Percentiles rank a stretch among this genome's conserved stretches.
phyloP scores from a whole-genome alignment of 371 early-diverging fungal species.

The Lichtheimia ramosa region DNA sequence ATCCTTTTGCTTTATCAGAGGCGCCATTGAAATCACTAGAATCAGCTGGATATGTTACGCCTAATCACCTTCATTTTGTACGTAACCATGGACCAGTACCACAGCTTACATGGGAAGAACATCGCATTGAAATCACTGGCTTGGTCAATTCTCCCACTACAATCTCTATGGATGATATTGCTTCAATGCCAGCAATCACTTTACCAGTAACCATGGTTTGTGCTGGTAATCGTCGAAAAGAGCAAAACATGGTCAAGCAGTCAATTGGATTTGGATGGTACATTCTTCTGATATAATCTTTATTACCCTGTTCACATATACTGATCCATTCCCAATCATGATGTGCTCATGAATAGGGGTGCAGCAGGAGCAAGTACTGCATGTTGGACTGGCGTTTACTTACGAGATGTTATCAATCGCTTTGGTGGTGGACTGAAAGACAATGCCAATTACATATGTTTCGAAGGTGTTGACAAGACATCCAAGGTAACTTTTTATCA shows the following conservation, averaged over 20 bases:
- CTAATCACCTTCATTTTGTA: slow-evolving; percentile 58
- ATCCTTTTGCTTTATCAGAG: slow-evolving; percentile 17
- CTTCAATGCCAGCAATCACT: slow-evolving; percentile 40
- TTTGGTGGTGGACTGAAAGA: slow-evolving; percentile 48
- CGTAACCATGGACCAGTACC: slow-evolving; percentile 90
- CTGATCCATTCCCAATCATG: not conserved
- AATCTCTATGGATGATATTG: slow-evolving; percentile 60
- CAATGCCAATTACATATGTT: slow-evolving; percentile 64
- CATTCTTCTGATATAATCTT: not conserved
- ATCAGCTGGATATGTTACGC: slow-evolving; percentile 57
- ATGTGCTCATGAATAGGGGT: slow-evolving; percentile 7
- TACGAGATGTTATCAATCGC: slow-evolving; percentile 70
- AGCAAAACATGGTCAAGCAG: slow-evolving; percentile 73
- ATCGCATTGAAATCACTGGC: slow-evolving; percentile 38
- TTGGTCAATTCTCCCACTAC: slow-evolving; percentile 48
- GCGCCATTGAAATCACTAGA: slow-evolving; percentile 50
- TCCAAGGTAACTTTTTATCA: slow-evolving; percentile 30
- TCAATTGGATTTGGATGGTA: slow-evolving; percentile 78
- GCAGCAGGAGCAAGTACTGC: slow-evolving; percentile 70
- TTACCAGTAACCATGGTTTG: slow-evolving; percentile 70
- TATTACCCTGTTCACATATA: not conserved
- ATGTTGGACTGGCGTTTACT: slow-evolving; percentile 78
- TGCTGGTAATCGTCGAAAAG: slow-evolving; percentile 84
- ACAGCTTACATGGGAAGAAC: slow-evolving; percentile 47
- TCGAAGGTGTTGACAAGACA: slow-evolving; percentile 68